Conservation (phyloP, 192 early-diverging fungal genomes). For the Mortierella hygrophila region DNA sequence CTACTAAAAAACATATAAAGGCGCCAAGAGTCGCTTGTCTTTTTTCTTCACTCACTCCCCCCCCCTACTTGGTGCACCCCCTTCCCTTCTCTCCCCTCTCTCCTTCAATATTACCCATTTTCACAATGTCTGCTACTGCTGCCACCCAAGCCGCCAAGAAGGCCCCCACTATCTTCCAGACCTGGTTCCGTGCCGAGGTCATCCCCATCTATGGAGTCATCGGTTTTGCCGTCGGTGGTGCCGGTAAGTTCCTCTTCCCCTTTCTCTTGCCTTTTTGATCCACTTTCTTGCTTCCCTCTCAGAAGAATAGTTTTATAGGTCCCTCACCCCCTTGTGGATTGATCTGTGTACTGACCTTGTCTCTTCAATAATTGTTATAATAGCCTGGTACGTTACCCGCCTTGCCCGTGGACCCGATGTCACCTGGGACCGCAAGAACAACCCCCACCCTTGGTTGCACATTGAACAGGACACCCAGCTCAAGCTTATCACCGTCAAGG, state of each 20-base stretch:
- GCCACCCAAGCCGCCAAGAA: constrained; percentile 65
- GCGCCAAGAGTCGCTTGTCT: not conserved
- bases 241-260: constrained; percentile 20
- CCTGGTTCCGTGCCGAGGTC: constrained; percentile 70
- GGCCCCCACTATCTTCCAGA: constrained; percentile 56
- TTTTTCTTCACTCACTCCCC: not conserved
- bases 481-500: constrained; percentile 70
- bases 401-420: constrained; percentile 71
- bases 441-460: constrained; percentile 68
- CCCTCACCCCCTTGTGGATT: not conserved
- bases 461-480: constrained; percentile 70
- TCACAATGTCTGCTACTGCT: constrained; percentile 57
- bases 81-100: not conserved
- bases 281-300: not conserved
- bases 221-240: constrained; percentile 59
- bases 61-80: not conserved
- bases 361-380: not conserved
- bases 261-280: too few relatives aligned
- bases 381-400: constrained; percentile 66
- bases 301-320: not conserved
- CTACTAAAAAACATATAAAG: not conserved
- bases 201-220: constrained; percentile 68
- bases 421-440: constrained; percentile 69
- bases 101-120: constrained; percentile 11
- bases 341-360: too few relatives aligned